phyloP scores from a whole-genome alignment of 495 filamentous ascomycete genomes.

The Lasiosphaeris hirsuta region DNA sequence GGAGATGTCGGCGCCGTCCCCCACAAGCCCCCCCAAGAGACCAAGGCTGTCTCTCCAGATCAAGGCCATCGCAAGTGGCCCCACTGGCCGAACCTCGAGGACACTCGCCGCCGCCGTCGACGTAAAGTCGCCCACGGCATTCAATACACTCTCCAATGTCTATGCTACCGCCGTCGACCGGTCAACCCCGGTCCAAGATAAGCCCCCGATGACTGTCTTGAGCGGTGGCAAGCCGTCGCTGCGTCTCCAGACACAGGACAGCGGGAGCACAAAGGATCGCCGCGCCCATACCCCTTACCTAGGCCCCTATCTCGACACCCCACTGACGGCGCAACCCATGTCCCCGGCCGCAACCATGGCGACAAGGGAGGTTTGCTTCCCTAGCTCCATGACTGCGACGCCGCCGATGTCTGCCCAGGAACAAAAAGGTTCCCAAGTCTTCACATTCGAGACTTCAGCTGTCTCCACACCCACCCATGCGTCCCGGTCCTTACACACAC shows the following conservation, averaged over 20 bases:
- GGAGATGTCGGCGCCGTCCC: conserved; percentile 38
- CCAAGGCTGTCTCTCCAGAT: conserved; percentile 85
- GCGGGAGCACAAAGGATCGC: conserved; percentile 19
- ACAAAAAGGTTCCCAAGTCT: conserved; percentile 32
- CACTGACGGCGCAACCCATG: conserved; percentile 39
- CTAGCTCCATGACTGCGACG: conserved; percentile 47
- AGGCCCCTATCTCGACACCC: conserved; percentile 43
- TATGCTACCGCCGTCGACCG: conserved; percentile 67
- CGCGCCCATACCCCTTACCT: conserved; percentile 40
- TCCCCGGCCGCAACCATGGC: conserved; percentile 36
- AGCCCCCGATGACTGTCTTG: conserved; percentile 38
- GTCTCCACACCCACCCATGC: conserved; percentile 3
- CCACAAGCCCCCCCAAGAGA: conserved; percentile 50
- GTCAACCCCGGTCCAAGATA: conserved; percentile 52
- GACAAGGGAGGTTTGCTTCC: conserved; percentile 36
- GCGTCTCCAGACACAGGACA: conserved; percentile 43
- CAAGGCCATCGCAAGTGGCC: conserved; percentile 32
- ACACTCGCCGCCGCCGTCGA: conserved; percentile 43
- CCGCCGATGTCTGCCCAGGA: conserved; percentile 51
- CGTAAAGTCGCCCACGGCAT: conserved; percentile 69
- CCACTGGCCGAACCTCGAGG: conserved; percentile 32
- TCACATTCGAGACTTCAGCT: conserved; percentile 33
- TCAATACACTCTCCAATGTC: conserved; percentile 80
- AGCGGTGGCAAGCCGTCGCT: conserved; percentile 38
- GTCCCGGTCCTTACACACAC: conserved; percentile 22